Percentiles rank a stretch among this genome's conserved stretches.
Conservation (phyloP, 2,329 filamentous ascomycete genomes). For the Arthrobotrys pseudoclavata region DNA sequence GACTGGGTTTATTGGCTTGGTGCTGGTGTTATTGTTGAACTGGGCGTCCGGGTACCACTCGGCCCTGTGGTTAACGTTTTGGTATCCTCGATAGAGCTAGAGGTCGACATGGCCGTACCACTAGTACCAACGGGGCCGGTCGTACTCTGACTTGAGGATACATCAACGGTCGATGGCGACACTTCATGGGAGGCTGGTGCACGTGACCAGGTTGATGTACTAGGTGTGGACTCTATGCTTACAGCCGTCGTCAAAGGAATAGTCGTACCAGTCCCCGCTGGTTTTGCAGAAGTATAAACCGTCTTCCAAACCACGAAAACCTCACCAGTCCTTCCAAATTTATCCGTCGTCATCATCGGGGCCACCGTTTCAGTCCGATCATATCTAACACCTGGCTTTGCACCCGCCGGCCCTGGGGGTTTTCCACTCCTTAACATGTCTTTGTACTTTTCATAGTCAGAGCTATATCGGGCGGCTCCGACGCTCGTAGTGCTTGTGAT, state of each 20-base stretch:
- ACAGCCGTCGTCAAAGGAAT: not conserved
- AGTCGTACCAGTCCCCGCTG: not conserved
- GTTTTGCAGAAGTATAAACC: not conserved
- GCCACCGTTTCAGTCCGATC: not conserved
- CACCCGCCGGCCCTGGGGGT: not conserved
- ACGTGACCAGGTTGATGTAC: too few relatives aligned
- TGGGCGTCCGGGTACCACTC: not conserved
- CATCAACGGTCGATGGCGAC: not conserved
- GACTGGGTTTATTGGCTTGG: not conserved
- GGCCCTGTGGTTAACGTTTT: not conserved
- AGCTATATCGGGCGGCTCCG: not conserved
- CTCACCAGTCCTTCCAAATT: not conserved
- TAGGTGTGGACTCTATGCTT: not conserved
- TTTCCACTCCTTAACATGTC: not conserved
- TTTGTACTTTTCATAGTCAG: not conserved
- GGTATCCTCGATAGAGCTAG: not conserved
- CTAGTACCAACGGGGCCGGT: not conserved
- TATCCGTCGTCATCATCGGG: not conserved
- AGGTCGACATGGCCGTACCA: not conserved
- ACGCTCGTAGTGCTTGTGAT: slow-evolving; percentile 4
- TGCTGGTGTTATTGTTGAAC: not conserved
- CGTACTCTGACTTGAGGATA: not conserved
- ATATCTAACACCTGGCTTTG: not conserved
- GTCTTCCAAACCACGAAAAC: slow-evolving; percentile 7
- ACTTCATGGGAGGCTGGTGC: too few relatives aligned